A percentile compares a stretch with the other conserved stretches of the same genome.
These are phyloP conservation scores for Coprinopsis strossmayeri DNA, from an alignment of 768 basidiomycete species.

Conservation along the genomic window DNA sequence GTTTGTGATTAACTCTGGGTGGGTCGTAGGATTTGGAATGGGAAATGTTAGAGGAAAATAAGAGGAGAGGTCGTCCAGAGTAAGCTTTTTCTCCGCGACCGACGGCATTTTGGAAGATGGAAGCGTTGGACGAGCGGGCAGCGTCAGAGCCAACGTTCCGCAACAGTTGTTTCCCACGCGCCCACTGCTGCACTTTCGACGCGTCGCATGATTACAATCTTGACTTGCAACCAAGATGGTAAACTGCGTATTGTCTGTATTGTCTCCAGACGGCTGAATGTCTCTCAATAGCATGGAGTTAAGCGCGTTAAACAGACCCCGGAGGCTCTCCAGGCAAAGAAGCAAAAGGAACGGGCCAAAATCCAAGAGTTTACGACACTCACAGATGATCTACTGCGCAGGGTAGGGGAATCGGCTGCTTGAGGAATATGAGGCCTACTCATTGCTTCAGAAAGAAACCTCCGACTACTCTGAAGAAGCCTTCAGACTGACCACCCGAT, in stretches of 20 bases:
- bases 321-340: conserved; percentile 61
- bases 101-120: conserved; percentile 44
- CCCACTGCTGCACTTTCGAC: background rate
- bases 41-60: conserved; percentile 84
- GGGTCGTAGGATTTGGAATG: conserved; percentile 71
- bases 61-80: conserved; percentile 41
- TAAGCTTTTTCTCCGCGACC: conserved; percentile 39
- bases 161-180: background rate
- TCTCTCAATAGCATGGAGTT: conserved; percentile 54
- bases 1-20: conserved; percentile 66
- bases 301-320: conserved; percentile 53
- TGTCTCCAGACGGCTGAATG: no score
- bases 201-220: background rate
- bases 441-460: conserved; percentile 51
- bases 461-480: conserved; percentile 69
- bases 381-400: conserved; percentile 53
- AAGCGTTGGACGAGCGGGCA: conserved; percentile 3
- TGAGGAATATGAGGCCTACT: background rate
- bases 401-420: conserved; percentile 33
- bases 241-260: no score
- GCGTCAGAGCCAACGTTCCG: background rate
- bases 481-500: conserved; percentile 64
- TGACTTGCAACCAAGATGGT: no score
- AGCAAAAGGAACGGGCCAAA: conserved; percentile 65
- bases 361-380: conserved; percentile 71